Base-by-base conservation (phyloP, 495 filamentous ascomycete species). In the Staphylotrichum tortipilum region DNA sequence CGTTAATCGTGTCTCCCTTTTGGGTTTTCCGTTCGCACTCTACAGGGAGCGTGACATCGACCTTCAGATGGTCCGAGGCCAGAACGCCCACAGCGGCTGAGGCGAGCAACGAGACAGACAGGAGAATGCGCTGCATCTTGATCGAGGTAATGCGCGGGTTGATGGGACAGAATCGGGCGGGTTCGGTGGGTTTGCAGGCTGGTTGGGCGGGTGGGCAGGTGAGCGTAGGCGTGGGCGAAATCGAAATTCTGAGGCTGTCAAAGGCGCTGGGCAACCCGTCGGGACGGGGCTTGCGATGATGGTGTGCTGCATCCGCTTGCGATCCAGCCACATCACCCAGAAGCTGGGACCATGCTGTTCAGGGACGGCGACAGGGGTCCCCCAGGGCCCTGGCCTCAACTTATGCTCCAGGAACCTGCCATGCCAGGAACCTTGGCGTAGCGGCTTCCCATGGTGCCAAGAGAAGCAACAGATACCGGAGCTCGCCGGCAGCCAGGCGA, bases 1-100 rank as follows among this genome's bases (percentile, higher is more conserved):
- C 88, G 30, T 73, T 68, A 56, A 97, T 83, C 39, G 65, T 80
- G 69, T 95, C 89, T 60, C 89, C 89, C 33, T 74, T 78, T 55
- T 79, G 56, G 26, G 88, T 83, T 65, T 86, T 88, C 62, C 88
- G 85, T 17, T 75, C 73, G 62, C 71, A 75, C 41, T 82, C 77
- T 59, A 87, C 81, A 19, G 77, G 67, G 50, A 83, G 74, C 33
- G 85, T 89, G 51, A 81, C 77, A 54, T 94, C 83, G 68, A 94
- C 86, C 61, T 78, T 73, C 50, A 94, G 70, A 49, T 69, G 77
- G 23, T 79, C 74, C 50, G 73, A 70, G 22, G 75, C 74, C 49
- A 75, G 55, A 50, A 69, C 65, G 50, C 67, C 69, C 38, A 79
- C 62, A 36, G 78, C 72, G 29, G 73, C 62, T 36, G 75, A 69